Evolutionary conservation across 768 basidiomycete genomes (phyloP).

Genomic region (Leucocoprinus birnbaumii): DNA sequence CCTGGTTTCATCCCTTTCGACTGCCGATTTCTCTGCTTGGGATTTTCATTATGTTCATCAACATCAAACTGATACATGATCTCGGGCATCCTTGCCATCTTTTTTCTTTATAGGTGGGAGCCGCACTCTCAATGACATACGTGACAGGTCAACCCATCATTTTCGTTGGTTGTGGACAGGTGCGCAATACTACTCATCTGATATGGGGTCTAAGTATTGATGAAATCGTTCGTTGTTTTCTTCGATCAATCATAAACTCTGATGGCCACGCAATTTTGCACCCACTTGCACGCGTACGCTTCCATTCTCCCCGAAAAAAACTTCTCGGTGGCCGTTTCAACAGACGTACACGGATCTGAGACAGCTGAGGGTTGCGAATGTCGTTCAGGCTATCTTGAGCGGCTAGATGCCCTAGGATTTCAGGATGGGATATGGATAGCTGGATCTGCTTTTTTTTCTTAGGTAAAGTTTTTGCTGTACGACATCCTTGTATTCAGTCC

Average conservation of each 20-base stretch:
- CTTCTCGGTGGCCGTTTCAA: too few relatives aligned
- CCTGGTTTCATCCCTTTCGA: background rate
- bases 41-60: background rate
- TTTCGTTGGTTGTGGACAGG: conserved; percentile 98
- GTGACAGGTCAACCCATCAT: conserved; percentile 98
- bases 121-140: conserved; percentile 98
- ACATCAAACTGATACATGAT: background rate
- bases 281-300: background rate
- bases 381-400: conserved; percentile 88
- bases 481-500: too few relatives aligned
- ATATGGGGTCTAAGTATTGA: background rate
- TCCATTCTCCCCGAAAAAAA: too few relatives aligned
- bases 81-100: too few relatives aligned
- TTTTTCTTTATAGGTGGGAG: conserved; percentile 71
- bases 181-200: conserved; percentile 29
- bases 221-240: background rate
- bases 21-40: too few relatives aligned
- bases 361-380: conserved; percentile 86
- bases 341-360: conserved; percentile 96
- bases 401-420: conserved; percentile 43
- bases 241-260: background rate
- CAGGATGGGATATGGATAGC: too few relatives aligned
- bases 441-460: background rate
- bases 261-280: background rate
- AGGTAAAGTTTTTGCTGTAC: background rate